Percentiles rank a stretch among this genome's conserved stretches.
These are phyloP conservation scores for Insectozyma bohioensis DNA, from an alignment of 1,139 yeast genomes.

Conservation along the genomic window DNA sequence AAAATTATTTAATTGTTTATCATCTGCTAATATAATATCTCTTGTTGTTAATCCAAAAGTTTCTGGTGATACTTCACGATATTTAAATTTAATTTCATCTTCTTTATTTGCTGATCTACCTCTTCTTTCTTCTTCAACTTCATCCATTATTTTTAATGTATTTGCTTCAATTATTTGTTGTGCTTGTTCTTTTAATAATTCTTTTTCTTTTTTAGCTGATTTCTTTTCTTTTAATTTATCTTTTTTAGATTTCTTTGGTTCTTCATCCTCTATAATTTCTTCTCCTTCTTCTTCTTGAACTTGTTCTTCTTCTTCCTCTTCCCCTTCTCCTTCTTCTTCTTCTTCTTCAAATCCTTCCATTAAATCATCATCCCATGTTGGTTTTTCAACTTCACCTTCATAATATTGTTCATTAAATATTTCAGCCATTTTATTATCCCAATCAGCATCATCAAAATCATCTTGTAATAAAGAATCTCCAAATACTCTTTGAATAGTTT, in stretches of 20 bases:
- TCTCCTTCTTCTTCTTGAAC: constrained; percentile 27
- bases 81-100: constrained; percentile 57
- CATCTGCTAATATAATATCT: constrained; percentile 90
- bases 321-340: constrained; percentile 41
- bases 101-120: constrained; percentile 46
- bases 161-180: constrained; percentile 62
- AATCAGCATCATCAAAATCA: constrained; percentile 86
- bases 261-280: constrained; percentile 27
- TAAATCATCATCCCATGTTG: constrained; percentile 37
- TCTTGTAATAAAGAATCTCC: constrained; percentile 77
- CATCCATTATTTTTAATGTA: constrained; percentile 49
- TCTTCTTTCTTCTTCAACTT: constrained; percentile 47
- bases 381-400: constrained; percentile 49
- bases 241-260: constrained; percentile 45
- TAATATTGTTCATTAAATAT: constrained; percentile 84
- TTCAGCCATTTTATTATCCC: constrained; percentile 87
- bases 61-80: constrained; percentile 95
- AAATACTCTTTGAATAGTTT: constrained; percentile 59
- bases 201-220: constrained; percentile 61
- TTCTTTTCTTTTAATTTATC: constrained; percentile 55
- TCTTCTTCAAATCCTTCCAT: constrained; percentile 24
- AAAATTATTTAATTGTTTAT: constrained; percentile 75
- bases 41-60: constrained; percentile 81
- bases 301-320: constrained; percentile 26
- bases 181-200: constrained; percentile 63